Evolutionary conservation across 495 filamentous ascomycete genomes (phyloP), one percentile per base, ranked within the genome.

Genomic region (Trichoderma parareesei): DNA sequence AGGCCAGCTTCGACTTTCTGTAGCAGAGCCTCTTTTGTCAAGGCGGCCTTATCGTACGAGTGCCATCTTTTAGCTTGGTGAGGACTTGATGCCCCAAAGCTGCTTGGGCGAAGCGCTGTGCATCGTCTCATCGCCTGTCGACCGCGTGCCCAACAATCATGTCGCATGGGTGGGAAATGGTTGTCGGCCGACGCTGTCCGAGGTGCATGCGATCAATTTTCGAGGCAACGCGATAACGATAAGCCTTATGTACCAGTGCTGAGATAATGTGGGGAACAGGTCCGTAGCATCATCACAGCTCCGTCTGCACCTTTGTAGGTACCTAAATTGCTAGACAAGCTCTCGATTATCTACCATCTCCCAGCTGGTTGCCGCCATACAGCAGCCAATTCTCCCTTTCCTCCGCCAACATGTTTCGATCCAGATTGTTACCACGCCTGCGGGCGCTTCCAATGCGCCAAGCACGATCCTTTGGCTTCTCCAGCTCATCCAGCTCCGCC

Each of bases 121-220:
- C 64, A 65, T 43, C 53, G 49, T 57, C 44, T 65, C 64, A 65
- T 65, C 46, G 61, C 40, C 40, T 46, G 41, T 6, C 33, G 41
- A 33, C 43, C 18, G 53, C 35, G 3, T 57, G 35, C 33, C 53
- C 10, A 33, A 57, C 27, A 16, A 35, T 37, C 53, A 37, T 57
- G 53, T 11, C 20, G 35, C 18, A 9, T 57, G 27, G 35, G 11
- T 38, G 53, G 9, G 16, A 16, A 8, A 20, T 5, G 16, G 43
- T 9, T 49, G 14, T 27, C 27, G 27, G 27, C 27, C 27, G 27
- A 27, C 27, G 27, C 27, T 27, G 27, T 27, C 27, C 27, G 27
- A 27, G 27, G 20, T 33, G 53, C 53, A 57, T 57, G 53, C 53
- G 7, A 57, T 35, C 53, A 57, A 57, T 57, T 57, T 57, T 57